Conservation (phyloP, 352 stramenopile species). For the Phytophthora quininea region DNA sequence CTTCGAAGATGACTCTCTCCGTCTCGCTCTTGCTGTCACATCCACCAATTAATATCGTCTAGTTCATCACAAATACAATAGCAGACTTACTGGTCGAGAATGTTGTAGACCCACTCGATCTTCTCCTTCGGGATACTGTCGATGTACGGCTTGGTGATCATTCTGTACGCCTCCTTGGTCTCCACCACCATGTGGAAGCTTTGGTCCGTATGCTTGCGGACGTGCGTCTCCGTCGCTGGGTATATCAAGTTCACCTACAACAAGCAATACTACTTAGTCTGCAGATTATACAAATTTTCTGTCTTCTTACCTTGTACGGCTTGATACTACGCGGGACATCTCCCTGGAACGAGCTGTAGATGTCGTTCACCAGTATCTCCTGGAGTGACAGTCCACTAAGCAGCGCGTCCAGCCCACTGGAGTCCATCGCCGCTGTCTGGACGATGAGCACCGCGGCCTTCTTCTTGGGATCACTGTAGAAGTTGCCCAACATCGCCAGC, state of each 20-base stretch:
- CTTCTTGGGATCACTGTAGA: conserved; percentile 63
- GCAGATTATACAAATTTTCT: neutral
- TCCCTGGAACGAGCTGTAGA: conserved; percentile 81
- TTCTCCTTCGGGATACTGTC: conserved; percentile 75
- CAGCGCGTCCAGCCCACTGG: conserved; percentile 43
- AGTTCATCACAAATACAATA: neutral
- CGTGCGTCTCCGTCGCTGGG: conserved; percentile 77
- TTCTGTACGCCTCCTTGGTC: conserved; percentile 78
- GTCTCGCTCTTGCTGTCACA: conserved; percentile 73
- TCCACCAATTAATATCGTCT: conserved; percentile 11
- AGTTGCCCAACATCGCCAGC: conserved; percentile 73
- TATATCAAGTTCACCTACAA: conserved; percentile 82
- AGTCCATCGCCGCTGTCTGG: conserved; percentile 66
- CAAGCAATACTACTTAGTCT: neutral
- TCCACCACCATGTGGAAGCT: conserved; percentile 85
- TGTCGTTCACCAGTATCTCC: conserved; percentile 77
- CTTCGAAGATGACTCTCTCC: conserved; percentile 83
- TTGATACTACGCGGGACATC: conserved; percentile 71
- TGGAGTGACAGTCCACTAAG: conserved; percentile 70
- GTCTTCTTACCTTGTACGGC: conserved; percentile 68
- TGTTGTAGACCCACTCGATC: conserved; percentile 91
- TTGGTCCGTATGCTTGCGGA: conserved; percentile 87
- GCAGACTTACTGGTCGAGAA: conserved; percentile 78
- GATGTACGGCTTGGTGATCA: conserved; percentile 78
- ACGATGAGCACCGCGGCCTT: conserved; percentile 72